These are phyloP conservation scores for Botrytis squamosa DNA, from an alignment of 2,329 filamentous ascomycete genomes.

Conservation along the genomic window DNA sequence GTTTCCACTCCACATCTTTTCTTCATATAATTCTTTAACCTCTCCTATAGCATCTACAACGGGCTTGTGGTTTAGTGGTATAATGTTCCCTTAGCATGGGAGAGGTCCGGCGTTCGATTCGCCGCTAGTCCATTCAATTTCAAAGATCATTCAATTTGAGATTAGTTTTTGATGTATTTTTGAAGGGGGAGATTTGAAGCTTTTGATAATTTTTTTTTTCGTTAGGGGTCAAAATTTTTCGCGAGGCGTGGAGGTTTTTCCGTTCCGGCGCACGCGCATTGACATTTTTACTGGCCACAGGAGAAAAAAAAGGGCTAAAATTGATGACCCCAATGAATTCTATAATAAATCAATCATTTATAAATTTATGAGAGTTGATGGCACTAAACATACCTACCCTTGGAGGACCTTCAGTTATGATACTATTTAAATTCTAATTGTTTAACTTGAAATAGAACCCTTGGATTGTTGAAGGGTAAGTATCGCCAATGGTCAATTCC, in stretches of 20 bases:
- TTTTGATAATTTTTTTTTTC: background rate
- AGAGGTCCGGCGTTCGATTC: conserved; percentile 1
- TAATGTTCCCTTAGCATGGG: background rate
- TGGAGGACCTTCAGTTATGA: no score
- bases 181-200: background rate
- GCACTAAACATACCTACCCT: no score
- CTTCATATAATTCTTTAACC: background rate
- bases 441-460: no score
- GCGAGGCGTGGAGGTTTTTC: background rate
- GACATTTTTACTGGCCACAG: background rate
- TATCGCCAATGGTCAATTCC: no score
- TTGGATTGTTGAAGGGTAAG: no score
- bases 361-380: no score
- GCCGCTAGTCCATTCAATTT: background rate
- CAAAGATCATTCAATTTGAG: accelerated
- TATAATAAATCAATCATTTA: no score
- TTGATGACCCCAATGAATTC: no score
- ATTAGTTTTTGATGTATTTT: background rate
- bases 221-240: background rate
- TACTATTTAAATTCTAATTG: no score
- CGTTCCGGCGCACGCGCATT: background rate
- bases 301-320: no score
- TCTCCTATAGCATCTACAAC: accelerated
- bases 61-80: background rate
- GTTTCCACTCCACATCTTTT: background rate